Evolutionary conservation across 768 basidiomycete species (phyloP), one percentile per base, ranked within the genome.

Genomic region (Terana coerulea): DNA sequence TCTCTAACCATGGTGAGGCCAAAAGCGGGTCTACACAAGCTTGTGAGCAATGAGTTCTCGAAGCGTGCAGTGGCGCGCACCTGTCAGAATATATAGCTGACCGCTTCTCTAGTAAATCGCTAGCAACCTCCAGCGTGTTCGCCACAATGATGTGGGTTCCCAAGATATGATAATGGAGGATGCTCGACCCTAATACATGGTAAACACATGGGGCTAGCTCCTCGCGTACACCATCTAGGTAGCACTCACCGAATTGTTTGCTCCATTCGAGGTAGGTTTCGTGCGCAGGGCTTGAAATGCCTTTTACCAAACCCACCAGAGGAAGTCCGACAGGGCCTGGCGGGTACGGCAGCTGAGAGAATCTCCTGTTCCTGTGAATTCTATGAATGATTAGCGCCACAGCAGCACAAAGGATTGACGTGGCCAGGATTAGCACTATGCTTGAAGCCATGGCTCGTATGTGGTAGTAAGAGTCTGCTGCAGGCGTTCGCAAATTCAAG

Each of bases 61-160:
- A 35, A 43, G 29, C 12, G 41, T 46, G 14, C 11, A 12, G 14
- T 30, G 2, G 2, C 5, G 22, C 46, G 14, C 9, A 21, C 21
- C 70, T 60, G 53, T 62, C 67, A 7, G 70, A 69, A 52, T 68
- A 72, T 33, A 62, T 68, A 9, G 55, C 37, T 47, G 65, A 60
- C 8, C 64, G 61, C 44, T 66, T 65, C 44, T 71, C 68, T 46
- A 72, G 53, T n/a, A 72, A 61, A 29, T 71, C 70, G 11, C 52
- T 57, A 17, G 68, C 69, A 17, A 60, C 65, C 33, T 58, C 43
- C 12, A 60, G 43, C 3, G 69, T 65, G 54, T 67, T 70, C 21
- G 70, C 46, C 5, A 72, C 54, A 11, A 72, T 25, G 43, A 69
- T 53, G 6, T 67, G 55, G n/a, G 61, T 58, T 12, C 46, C 33